Percentiles rank a stretch among this genome's conserved stretches.
These are phyloP conservation scores for Sporothrix humicola DNA, from an alignment of 2,329 filamentous ascomycete species.

Conservation along the genomic window DNA sequence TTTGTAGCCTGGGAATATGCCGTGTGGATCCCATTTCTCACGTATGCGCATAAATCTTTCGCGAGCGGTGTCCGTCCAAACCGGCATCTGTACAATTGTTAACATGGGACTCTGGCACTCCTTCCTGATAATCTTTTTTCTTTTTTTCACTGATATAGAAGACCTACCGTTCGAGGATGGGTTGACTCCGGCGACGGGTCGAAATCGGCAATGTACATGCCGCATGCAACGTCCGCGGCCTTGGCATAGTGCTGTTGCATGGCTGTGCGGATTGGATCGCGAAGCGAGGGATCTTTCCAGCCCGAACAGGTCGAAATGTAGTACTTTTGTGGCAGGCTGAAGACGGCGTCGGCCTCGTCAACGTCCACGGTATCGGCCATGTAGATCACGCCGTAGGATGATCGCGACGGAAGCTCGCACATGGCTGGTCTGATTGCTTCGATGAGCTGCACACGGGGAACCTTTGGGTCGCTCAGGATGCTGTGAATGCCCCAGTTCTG, in stretches of 20 bases:
- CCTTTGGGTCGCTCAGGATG: neutral
- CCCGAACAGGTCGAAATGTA: neutral
- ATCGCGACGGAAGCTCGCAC: neutral
- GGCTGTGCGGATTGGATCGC: neutral
- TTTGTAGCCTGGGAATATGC: neutral
- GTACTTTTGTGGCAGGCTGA: neutral
- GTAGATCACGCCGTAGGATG: neutral
- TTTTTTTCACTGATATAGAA: neutral
- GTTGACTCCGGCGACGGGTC: neutral
- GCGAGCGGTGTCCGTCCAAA: neutral
- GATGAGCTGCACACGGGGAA: neutral
- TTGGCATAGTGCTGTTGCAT: neutral
- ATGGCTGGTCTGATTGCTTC: neutral
- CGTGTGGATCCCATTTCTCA: neutral
- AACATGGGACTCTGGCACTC: neutral
- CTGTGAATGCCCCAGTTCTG: neutral
- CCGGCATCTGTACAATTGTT: neutral
- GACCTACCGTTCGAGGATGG: neutral
- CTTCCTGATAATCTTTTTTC: neutral
- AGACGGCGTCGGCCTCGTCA: neutral
- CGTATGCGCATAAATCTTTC: neutral
- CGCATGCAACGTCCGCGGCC: neutral
- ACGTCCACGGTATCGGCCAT: neutral
- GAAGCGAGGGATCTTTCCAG: neutral
- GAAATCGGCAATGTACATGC: slow-evolving; percentile 1